Conservation (phyloP, 805 yeast species). For the Scheffersomyces lignosus region DNA sequence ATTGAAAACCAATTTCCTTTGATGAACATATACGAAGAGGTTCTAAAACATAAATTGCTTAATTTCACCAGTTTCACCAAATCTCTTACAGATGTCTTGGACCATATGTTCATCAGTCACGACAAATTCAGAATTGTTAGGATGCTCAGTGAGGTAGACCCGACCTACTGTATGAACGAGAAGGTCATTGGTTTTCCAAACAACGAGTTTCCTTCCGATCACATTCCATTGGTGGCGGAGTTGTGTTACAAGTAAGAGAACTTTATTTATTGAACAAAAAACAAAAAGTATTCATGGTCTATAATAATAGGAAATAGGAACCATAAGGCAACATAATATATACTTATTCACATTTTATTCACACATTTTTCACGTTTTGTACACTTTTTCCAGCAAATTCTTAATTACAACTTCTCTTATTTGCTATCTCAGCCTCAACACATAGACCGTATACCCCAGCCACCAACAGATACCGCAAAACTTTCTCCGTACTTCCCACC, state of each 20-base stretch:
- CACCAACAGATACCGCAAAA: no score
- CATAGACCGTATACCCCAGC: no score
- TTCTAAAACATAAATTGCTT: slow-evolving; percentile 7
- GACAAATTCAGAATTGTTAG: slow-evolving; percentile 38
- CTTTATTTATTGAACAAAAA: no score
- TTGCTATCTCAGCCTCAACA: no score
- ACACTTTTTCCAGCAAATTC: no score
- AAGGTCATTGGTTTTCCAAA: slow-evolving; percentile 34
- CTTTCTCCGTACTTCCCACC: no score
- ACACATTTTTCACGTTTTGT: no score
- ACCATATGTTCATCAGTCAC: slow-evolving; percentile 56
- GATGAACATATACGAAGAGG: slow-evolving; percentile 15
- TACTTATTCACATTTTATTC: no score
- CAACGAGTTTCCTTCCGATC: neutral
- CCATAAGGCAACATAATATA: no score
- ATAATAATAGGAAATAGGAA: no score
- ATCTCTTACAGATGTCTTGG: slow-evolving; percentile 52
- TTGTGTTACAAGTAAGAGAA: slow-evolving; percentile 11
- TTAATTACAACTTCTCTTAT: no score
- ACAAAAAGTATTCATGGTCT: no score
- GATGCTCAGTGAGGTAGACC: slow-evolving; percentile 53
- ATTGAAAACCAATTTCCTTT: slow-evolving; percentile 17
- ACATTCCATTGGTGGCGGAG: slow-evolving; percentile 37
- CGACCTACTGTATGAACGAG: slow-evolving; percentile 22
- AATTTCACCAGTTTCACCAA: slow-evolving; percentile 42